phyloP scores from a whole-genome alignment of 768 basidiomycete species.

The Russula compacta region DNA sequence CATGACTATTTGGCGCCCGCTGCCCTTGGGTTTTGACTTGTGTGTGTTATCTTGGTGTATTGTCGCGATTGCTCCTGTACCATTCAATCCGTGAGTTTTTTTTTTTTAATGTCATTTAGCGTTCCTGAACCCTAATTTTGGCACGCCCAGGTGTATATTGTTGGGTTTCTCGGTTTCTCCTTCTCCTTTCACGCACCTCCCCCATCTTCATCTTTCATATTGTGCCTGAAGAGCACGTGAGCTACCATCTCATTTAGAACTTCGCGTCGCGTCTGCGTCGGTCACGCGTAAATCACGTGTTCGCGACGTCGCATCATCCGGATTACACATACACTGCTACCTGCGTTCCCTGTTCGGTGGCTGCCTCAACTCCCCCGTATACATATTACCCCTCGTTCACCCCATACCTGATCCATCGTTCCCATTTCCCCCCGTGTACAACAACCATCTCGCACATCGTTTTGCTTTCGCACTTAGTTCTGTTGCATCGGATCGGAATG shows the following conservation, averaged over 20 bases:
- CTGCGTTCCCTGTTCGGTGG: background rate
- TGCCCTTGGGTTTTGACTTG: no score
- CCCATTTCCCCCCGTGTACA: background rate
- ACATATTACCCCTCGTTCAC: background rate
- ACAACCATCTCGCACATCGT: conserved; percentile 5
- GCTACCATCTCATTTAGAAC: background rate
- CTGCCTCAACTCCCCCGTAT: background rate
- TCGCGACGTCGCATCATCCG: background rate
- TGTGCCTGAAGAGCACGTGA: conserved; percentile 6
- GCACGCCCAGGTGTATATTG: conserved; percentile 1
- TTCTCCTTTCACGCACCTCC: background rate
- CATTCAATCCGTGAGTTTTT: conserved; percentile 2
- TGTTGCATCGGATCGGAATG: conserved; percentile 11
- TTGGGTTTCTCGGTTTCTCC: background rate
- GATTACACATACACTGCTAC: background rate
- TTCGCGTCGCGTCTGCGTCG: conserved; percentile 10
- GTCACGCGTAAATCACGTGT: conserved; percentile 13
- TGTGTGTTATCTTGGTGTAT: background rate
- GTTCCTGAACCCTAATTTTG: background rate
- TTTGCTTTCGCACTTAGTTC: conserved; percentile 17
- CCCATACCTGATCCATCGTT: background rate
- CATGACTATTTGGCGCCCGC: background rate
- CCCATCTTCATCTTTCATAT: background rate
- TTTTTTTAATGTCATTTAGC: background rate
- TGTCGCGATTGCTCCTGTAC: background rate